A percentile compares a stretch with the other conserved stretches of the same genome.
These are phyloP conservation scores for Austroboletus novae-zelandiae DNA, from an alignment of 1,284 basidiomycete genomes.

Conservation along the genomic window DNA sequence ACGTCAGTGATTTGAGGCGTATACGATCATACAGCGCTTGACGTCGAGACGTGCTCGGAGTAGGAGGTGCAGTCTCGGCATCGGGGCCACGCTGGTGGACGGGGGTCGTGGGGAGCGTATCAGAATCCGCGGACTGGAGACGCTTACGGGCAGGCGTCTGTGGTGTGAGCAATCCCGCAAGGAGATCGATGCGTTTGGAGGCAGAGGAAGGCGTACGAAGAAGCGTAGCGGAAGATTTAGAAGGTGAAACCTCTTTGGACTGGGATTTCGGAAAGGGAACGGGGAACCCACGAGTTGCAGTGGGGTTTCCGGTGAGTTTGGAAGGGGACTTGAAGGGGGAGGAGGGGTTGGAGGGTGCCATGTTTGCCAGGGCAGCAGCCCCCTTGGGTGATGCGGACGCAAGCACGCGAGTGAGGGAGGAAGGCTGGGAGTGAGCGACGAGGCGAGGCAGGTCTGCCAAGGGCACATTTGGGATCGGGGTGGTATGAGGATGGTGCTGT, in stretches of 20 bases:
- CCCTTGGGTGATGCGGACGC: slow-evolving; percentile 71
- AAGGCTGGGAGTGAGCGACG: slow-evolving; percentile 48
- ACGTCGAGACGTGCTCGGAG: slow-evolving; percentile 69
- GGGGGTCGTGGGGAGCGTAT: slow-evolving; percentile 60
- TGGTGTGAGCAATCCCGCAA: slow-evolving; percentile 40
- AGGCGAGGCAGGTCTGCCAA: slow-evolving; percentile 64
- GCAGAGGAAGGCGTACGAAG: slow-evolving; percentile 52
- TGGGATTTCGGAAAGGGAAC: slow-evolving; percentile 51
- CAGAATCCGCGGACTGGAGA: slow-evolving; percentile 29
- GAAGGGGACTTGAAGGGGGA: slow-evolving; percentile 43
- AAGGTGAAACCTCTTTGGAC: slow-evolving; percentile 37
- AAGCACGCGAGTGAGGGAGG: slow-evolving; percentile 64
- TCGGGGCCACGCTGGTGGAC: slow-evolving; percentile 55
- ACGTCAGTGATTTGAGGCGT: slow-evolving; percentile 63
- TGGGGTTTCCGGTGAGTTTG: slow-evolving; percentile 32
- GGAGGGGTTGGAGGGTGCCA: slow-evolving; percentile 48
- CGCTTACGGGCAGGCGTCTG: slow-evolving; percentile 48
- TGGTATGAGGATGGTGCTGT: slow-evolving; percentile 50
- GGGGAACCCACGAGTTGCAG: slow-evolving; percentile 37
- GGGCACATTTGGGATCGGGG: slow-evolving; percentile 56
- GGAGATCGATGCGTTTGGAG: slow-evolving; percentile 34
- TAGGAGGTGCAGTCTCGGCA: slow-evolving; percentile 56
- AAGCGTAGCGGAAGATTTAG: slow-evolving; percentile 44
- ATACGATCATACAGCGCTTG: slow-evolving; percentile 77
- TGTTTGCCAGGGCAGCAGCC: slow-evolving; percentile 39